Conservation (phyloP, 2,329 filamentous ascomycete genomes). For the Nigrospora sphaerica region DNA sequence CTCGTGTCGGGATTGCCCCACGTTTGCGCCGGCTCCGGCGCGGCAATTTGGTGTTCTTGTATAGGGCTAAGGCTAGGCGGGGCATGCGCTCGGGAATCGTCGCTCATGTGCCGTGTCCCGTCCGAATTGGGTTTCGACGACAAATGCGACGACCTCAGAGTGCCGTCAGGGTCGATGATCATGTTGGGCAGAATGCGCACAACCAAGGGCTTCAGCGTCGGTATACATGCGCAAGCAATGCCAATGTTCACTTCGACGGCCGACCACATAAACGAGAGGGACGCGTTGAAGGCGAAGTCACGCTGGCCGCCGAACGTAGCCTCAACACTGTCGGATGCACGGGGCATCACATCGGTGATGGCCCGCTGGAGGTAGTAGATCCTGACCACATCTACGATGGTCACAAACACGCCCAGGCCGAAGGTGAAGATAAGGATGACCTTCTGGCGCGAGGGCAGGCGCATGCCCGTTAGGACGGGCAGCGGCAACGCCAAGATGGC, state of each 20-base stretch:
- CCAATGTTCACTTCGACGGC: conserved; percentile 86
- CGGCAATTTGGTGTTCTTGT: conserved; percentile 4
- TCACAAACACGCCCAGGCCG: conserved; percentile 77
- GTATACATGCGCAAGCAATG: conserved; percentile 87
- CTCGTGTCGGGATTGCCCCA: conserved; percentile 15
- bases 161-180: conserved; percentile 44
- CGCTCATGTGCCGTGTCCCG: conserved; percentile 12
- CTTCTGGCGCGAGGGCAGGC: conserved; percentile 78
- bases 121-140: conserved; percentile 16
- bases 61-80: conserved; percentile 1
- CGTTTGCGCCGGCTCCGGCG: conserved; percentile 7
- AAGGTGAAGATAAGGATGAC: conserved; percentile 83
- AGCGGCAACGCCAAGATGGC: conserved; percentile 83
- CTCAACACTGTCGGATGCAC: conserved; percentile 25
- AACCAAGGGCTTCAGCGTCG: conserved; percentile 80
- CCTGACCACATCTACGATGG: conserved; percentile 79
- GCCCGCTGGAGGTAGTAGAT: conserved; percentile 86
- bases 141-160: conserved; percentile 21
- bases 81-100: conserved; percentile 9
- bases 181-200: conserved; percentile 54
- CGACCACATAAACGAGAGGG: conserved; percentile 87
- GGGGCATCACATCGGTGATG: conserved; percentile 34
- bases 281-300: conserved; percentile 67
- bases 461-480: conserved; percentile 81
- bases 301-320: conserved; percentile 43